Evolutionary conservation across 1,284 basidiomycete genomes (phyloP).

Genomic region (Trametes polyzona): DNA sequence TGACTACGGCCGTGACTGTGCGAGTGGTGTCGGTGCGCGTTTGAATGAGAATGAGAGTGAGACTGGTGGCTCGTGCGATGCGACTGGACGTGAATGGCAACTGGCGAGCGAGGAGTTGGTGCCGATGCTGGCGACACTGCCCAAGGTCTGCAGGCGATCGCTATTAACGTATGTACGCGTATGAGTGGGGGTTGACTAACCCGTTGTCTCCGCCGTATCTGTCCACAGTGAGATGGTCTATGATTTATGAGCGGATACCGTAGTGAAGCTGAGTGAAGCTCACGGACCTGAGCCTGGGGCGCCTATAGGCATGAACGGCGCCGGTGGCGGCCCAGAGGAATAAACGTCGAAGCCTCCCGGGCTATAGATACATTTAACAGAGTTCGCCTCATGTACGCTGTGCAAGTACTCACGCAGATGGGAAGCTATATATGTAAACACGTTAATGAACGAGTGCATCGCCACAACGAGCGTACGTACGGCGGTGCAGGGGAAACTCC

Average conservation of each 20-base stretch:
- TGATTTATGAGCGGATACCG: not conserved
- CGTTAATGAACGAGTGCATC: slow-evolving; percentile 1
- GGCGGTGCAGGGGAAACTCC: slow-evolving; percentile 7
- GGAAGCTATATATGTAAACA: slow-evolving; percentile 7
- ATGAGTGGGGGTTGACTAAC: not conserved
- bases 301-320: slow-evolving; percentile 27
- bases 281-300: slow-evolving; percentile 10
- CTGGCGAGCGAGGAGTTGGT: slow-evolving; percentile 14
- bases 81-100: slow-evolving; percentile 9
- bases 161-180: not conserved
- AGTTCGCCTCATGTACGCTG: not conserved
- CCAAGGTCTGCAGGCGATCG: slow-evolving; percentile 14
- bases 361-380: slow-evolving; percentile 11
- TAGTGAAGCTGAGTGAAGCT: not conserved
- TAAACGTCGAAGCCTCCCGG: slow-evolving; percentile 11
- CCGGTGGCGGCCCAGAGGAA: slow-evolving; percentile 11
- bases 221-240: slow-evolving; percentile 7
- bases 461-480: slow-evolving; percentile 16
- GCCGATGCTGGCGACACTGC: not conserved
- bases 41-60: slow-evolving; percentile 13
- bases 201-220: slow-evolving; percentile 6
- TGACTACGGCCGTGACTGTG: slow-evolving; percentile 12
- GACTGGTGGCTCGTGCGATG: slow-evolving; percentile 19
- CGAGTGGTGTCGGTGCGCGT: no score
- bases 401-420: slow-evolving; percentile 14